Evolutionary conservation across 352 stramenopile species (phyloP).

Genomic region (Globisporangium camurandrum): DNA sequence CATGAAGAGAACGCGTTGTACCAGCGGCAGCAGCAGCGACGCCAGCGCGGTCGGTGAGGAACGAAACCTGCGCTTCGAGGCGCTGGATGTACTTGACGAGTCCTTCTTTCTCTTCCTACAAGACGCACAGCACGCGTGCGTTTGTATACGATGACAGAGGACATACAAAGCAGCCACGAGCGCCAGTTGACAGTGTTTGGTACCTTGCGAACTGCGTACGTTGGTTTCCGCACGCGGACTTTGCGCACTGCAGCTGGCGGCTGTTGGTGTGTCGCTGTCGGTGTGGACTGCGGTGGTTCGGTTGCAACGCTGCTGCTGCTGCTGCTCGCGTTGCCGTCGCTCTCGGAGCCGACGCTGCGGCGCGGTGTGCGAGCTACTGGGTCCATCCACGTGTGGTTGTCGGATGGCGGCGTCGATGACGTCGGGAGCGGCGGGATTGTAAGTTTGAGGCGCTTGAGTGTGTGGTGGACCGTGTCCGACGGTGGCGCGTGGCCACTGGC

Average conservation of each 20-base stretch:
- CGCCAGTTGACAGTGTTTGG: too few species aligned
- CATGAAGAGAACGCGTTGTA: too few species aligned
- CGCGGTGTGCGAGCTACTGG: neutral
- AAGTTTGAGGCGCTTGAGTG: neutral
- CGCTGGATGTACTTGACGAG: constrained; percentile 24
- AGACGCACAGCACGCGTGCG: too few species aligned
- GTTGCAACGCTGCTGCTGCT: too few species aligned
- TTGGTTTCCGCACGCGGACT: constrained; percentile 14
- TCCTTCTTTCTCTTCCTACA: constrained; percentile 37
- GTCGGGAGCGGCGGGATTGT: neutral
- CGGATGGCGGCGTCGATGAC: neutral
- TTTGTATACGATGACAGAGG: neutral
- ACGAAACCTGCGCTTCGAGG: constrained; percentile 24
- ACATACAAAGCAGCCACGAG: neutral
- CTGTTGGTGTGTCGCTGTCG: too few species aligned
- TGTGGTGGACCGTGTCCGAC: neutral
- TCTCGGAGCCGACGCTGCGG: constrained; percentile 9
- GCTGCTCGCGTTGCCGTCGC: constrained; percentile 11
- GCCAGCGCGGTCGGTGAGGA: constrained; percentile 18
- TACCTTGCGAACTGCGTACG: constrained; percentile 15
- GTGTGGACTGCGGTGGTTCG: neutral
- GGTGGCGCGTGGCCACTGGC: neutral
- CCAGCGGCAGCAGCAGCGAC: constrained; percentile 22
- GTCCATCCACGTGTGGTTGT: neutral
- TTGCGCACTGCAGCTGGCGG: constrained; percentile 5